A percentile compares a stretch with the other conserved stretches of the same genome.
These are phyloP conservation scores for Backusella morwellensis DNA, from an alignment of 192 early-diverging fungal genomes.

Conservation along the genomic window DNA sequence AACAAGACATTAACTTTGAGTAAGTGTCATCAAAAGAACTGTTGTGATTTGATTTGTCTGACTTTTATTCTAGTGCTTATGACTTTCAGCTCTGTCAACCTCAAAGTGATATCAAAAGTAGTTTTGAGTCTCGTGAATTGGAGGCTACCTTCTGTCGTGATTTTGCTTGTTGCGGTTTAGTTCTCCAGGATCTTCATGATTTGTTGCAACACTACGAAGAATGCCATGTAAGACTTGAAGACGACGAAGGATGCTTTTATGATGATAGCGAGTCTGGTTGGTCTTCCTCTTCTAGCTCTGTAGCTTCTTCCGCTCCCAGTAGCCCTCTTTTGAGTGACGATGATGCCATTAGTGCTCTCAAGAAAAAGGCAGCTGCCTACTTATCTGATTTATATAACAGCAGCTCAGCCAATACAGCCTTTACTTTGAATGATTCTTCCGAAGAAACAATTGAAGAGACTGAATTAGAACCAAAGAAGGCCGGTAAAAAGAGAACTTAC, in stretches of 20 bases:
- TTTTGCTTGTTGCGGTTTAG: constrained; percentile 92
- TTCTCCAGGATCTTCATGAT: constrained; percentile 88
- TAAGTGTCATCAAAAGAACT: constrained; percentile 17
- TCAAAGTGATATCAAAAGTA: constrained; percentile 27
- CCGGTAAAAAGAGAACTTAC: constrained; percentile 22
- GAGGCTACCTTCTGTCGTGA: constrained; percentile 93
- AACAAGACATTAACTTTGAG: constrained; percentile 39
- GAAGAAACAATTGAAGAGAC: constrained; percentile 10
- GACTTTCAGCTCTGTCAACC: constrained; percentile 29
- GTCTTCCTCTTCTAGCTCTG: constrained; percentile 14
- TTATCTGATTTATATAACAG: constrained; percentile 26
- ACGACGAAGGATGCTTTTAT: constrained; percentile 64
- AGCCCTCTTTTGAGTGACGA: constrained; percentile 24
- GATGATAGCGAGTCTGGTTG: constrained; percentile 34
- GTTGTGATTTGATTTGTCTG: neutral
- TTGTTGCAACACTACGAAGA: constrained; percentile 97
- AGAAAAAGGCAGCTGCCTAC: constrained; percentile 35
- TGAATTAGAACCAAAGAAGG: neutral
- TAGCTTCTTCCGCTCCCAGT: neutral
- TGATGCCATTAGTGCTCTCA: constrained; percentile 22
- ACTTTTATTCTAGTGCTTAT: constrained; percentile 21
- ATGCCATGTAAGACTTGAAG: constrained; percentile 85
- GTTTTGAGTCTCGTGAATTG: constrained; percentile 64
- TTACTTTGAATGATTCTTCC: constrained; percentile 6
- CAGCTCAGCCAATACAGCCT: neutral